Percentiles rank a stretch among this genome's conserved stretches.
phyloP scores from a whole-genome alignment of 441 rosid species.

The Hura crepitans region DNA sequence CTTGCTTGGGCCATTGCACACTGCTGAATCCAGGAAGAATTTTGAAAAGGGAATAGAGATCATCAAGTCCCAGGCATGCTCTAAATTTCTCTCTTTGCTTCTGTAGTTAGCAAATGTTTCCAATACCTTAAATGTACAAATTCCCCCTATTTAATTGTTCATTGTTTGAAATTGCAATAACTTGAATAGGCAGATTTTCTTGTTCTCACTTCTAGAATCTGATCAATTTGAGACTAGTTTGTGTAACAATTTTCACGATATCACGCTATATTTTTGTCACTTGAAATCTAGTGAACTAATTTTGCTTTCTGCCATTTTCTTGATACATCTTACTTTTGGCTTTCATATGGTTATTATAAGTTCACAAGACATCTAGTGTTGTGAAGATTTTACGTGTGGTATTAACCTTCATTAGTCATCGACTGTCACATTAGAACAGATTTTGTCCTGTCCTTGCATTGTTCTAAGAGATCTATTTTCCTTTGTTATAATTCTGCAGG shows the following conservation, averaged over 20 bases:
- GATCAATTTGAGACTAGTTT: neutral
- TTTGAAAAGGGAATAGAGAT: constrained; percentile 80
- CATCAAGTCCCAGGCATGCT: constrained; percentile 80
- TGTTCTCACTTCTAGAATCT: neutral
- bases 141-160: neutral
- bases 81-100: constrained; percentile 5
- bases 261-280: neutral
- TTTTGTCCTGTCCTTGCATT: neutral
- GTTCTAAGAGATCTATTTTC: neutral
- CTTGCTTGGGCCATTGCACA: constrained; percentile 85
- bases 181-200: neutral
- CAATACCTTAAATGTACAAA: neutral
- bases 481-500: constrained; percentile 44
- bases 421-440: neutral
- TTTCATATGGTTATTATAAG: neutral
- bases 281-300: neutral
- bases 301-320: neutral
- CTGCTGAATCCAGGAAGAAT: constrained; percentile 66
- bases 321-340: neutral
- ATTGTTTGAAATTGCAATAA: neutral
- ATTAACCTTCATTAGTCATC: neutral
- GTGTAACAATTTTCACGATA: neutral
- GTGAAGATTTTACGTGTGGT: neutral
- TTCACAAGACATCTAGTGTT: neutral
- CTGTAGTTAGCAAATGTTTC: neutral